Evolutionary conservation across 1,284 basidiomycete genomes (phyloP), one percentile per base, ranked within the genome.

Genomic region (Mycosarcoma mackinlayi): DNA sequence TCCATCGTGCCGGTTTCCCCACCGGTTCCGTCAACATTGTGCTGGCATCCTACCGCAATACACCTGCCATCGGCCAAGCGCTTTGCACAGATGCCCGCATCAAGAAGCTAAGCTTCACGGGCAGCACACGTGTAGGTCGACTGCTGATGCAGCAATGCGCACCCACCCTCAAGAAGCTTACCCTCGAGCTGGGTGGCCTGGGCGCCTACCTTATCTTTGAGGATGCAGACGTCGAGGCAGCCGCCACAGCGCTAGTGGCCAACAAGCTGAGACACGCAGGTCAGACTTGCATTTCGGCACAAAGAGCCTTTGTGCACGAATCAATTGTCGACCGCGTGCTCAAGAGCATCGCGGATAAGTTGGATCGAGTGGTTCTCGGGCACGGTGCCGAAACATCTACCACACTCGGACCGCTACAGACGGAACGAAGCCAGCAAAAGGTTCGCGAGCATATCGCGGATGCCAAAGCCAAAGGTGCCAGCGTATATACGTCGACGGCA

Each of bases 171-270:
- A 98, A 99, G 85, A 98, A 97, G 89, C 90, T 75, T 45, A 77
- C 73, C 39, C 72, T 81, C 49, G 80, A 77, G 61, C 72, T 76
- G 25, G 87, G 87, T 9, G 94, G 94, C 42, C 96, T 95, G 67
- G 88, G 92, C 0, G 91, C 94, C 0, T 95, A 95, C 84, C 93
- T 96, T 68, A 92, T 99, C 7, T 98, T 99, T 82, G 91, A 94
- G 61, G 96, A 98, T 79, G 94, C 94, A 0, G 90, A 98, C 81
- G 87, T 99, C 52, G 92, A 94, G 55, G 89, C 90, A 44, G 96
- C 96, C 21, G 92, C 98, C 13, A 89, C 90, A 67, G 93, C 86
- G 49, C 91, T 92, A 3, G 87, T 96, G 61, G 80, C 88, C 7
- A 92, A 88, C 87, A 99, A 99, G 85, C 97, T 98, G 88, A 88